Base-by-base conservation (phyloP, 2,329 filamentous ascomycete species). In the Epichloe gansuensis region DNA sequence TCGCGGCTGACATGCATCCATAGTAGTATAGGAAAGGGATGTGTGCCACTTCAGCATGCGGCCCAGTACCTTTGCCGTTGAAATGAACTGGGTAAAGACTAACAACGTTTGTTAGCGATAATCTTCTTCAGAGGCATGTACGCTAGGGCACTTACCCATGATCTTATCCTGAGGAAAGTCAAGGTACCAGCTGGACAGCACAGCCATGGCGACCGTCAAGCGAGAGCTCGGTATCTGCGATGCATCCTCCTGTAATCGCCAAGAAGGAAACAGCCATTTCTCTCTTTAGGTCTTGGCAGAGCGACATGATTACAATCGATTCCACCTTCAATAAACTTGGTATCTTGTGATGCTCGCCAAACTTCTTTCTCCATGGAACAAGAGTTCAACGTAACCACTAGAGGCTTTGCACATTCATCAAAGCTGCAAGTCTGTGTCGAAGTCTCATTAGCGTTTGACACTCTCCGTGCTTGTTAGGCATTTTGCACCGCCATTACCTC, bases 21-120 rank as follows among this genome's bases (percentile, higher is more conserved):
- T 62, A 65, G 21, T 65, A 69, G 47, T 73, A 75, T 0, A 73
- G 45, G 13, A 74, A 75, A 0, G 51, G 4, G 1, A 71, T 63
- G 0, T 55, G 55, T 9, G 66, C 57, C 0, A 55, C 54, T 1
- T 64, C 48, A 0, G 57, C 50, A 72, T 63, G 0, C 64, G 59
- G 0, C 72, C 72, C 0, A 74, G 25, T 2, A 71, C 58, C 5
- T 62, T 62, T 0, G 59, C 62, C 1, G 66, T 62, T 21, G 59
- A 56, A 2, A 67, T 56, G 42, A 67, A 72, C n/a, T 67, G 58
- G 0, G 59, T 57, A 25, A 70, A 73, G 7, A 73, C 71, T 70
- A 9, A 39, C 21, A 0, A 15, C 2, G 0, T 1, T 0, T 3
- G 2, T 6, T 6, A 38, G 34, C 28, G 5, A 11, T 2, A 15